Percentiles rank a stretch among this genome's conserved stretches.
Conservation (phyloP, 2,329 filamentous ascomycete species). For the Tolypocladium nubicola region DNA sequence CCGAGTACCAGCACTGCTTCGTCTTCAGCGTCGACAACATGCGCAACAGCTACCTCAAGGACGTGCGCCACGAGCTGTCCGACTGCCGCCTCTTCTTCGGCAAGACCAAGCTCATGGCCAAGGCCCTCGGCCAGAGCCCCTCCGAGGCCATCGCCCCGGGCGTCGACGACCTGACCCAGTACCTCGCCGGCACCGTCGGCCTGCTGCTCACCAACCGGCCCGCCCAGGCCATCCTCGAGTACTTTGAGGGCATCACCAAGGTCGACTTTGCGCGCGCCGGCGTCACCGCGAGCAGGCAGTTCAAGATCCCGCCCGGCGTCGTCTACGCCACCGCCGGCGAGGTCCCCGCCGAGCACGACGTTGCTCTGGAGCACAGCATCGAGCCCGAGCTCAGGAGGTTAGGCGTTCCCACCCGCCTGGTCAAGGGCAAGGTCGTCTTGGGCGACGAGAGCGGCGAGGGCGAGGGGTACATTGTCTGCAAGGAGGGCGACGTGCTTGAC, state of each 20-base stretch:
- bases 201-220: constrained; percentile 80
- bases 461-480: constrained; percentile 66
- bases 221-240: constrained; percentile 54
- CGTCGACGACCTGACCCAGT: constrained; percentile 56
- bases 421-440: constrained; percentile 78
- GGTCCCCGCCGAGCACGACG: constrained; percentile 68
- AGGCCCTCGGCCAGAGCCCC: constrained; percentile 71
- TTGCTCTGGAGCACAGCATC: constrained; percentile 75
- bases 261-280: constrained; percentile 90
- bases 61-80: constrained; percentile 71
- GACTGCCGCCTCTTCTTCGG: constrained; percentile 90
- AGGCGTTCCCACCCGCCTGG: constrained; percentile 79
- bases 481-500: constrained; percentile 75
- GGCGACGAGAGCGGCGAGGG: constrained; percentile 42
- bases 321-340: constrained; percentile 76
- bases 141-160: constrained; percentile 75
- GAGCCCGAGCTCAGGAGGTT: constrained; percentile 86
- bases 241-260: constrained; percentile 62
- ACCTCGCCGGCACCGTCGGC: constrained; percentile 75
- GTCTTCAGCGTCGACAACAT: constrained; percentile 94
- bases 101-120: constrained; percentile 98
- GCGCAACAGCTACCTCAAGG: constrained; percentile 93
- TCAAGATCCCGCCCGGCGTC: constrained; percentile 73
- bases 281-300: constrained; percentile 59
- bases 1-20: constrained; percentile 82